Base-by-base conservation (phyloP, 2,329 filamentous ascomycete genomes). In the Verticillium nubilum region DNA sequence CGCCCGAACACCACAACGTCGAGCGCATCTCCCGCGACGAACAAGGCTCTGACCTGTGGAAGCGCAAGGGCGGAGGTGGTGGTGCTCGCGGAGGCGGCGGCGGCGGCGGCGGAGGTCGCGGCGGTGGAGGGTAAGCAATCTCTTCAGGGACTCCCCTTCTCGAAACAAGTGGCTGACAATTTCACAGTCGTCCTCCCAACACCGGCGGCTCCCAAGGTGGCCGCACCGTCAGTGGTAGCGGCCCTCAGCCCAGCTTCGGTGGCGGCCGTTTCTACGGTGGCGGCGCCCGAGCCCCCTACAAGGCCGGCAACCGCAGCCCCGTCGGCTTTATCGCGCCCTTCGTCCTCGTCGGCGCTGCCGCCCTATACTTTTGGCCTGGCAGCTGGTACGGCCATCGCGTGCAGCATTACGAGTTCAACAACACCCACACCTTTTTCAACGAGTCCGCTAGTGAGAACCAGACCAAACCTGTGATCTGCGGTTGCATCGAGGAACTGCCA, bases 231-330 rank as follows among this genome's bases (percentile, higher is more conserved):
- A 73, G 77, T 6, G 87, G 88, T 60, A 83, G 80, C 57, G 87
- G 88, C 17, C 74, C 81, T 1, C 66, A 75, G 17, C 85, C 84
- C 3, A 62, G 68, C 1, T 91, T 82, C 67, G 87, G 85, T 52
- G 85, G 86, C 37, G 86, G 87, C 7, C 67, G 69, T 57, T 90
- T 81, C 71, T 92, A 92, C 68, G 82, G 83, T 37, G 88, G 88
- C 55, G 90, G 90, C 55, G 81, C 86, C 0, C 61, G 75, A 2
- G 68, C 70, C 0, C 88, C 90, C 2, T 94, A 90, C 73, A 62
- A 66, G 2, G 64, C 88, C 2, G 88, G 87, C 6, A 61, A 59
- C 13, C 78, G 79, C 1, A 80, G 78, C 1, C 71, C 78, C 3
- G 79, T 81, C 3, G 80, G 89, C 37, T 25, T 29, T 27, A 70